Evolutionary conservation across 208 protist species (phyloP).

Genomic region (Acanthamoeba lugdunensis): DNA sequence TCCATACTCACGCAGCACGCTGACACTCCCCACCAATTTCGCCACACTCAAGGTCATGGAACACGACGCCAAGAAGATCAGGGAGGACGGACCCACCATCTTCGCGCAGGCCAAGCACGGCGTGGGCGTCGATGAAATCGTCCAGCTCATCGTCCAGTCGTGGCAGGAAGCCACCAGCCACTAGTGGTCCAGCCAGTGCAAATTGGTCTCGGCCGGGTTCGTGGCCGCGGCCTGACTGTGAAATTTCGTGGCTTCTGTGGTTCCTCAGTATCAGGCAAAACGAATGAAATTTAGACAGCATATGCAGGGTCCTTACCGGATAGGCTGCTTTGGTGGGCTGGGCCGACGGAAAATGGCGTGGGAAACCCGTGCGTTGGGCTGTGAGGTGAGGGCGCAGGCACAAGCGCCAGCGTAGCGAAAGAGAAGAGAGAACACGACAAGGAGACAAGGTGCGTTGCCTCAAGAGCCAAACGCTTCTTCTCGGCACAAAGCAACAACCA

Average conservation of each 20-base stretch:
- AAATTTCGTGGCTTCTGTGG: neutral
- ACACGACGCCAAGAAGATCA: conserved; percentile 66
- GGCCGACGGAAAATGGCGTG: too few species aligned
- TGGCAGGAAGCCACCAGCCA: conserved; percentile 32
- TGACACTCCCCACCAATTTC: too few species aligned
- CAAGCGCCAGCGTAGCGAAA: too few species aligned
- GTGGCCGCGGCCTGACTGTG: neutral
- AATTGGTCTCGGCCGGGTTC: neutral
- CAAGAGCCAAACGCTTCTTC: too few species aligned
- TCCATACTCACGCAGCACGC: neutral
- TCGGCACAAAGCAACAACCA: too few species aligned
- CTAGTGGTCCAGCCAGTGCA: too few species aligned
- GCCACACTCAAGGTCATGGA: conserved; percentile 31
- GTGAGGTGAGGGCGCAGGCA: too few species aligned
- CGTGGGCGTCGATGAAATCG: conserved; percentile 68
- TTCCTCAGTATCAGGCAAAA: neutral
- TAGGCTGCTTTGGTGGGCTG: too few species aligned
- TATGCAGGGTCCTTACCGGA: neutral
- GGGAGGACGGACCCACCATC: conserved; percentile 42
- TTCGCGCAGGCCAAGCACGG: conserved; percentile 67
- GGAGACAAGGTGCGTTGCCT: too few species aligned
- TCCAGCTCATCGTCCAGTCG: conserved; percentile 35
- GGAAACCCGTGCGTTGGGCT: too few species aligned
- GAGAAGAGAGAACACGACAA: too few species aligned
- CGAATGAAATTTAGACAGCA: neutral